These are phyloP conservation scores for Chaetoceros tenuissimus DNA, from an alignment of 108 stramenopile species.

Conservation along the genomic window DNA sequence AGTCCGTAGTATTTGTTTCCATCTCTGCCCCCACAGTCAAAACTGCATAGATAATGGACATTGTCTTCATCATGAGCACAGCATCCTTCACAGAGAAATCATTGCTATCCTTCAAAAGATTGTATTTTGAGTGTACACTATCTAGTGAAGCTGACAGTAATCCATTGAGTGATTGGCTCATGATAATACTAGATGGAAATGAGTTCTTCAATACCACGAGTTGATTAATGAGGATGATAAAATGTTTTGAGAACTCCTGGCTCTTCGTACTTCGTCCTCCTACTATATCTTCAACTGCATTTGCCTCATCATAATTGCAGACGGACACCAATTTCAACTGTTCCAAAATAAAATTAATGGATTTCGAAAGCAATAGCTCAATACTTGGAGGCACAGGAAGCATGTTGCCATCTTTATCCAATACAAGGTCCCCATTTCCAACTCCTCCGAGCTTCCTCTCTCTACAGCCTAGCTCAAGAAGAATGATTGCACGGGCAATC, in stretches of 20 bases:
- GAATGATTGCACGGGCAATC: slow-evolving; percentile 41
- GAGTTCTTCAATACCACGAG: slow-evolving; percentile 38
- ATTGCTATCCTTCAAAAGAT: not conserved
- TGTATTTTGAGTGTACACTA: not conserved
- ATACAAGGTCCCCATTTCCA: slow-evolving; percentile 76
- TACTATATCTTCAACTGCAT: slow-evolving; percentile 11
- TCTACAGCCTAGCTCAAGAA: slow-evolving; percentile 66
- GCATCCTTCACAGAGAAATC: slow-evolving; percentile 1
- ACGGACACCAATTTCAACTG: slow-evolving; percentile 30
- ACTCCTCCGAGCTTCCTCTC: slow-evolving; percentile 51
- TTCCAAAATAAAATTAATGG: slow-evolving; percentile 46
- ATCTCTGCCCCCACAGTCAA: slow-evolving; percentile 54
- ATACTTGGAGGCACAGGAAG: slow-evolving; percentile 69
- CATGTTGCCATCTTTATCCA: slow-evolving; percentile 41
- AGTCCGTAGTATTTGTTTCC: not conserved
- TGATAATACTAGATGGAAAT: slow-evolving; percentile 49
- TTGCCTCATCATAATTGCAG: slow-evolving; percentile 3
- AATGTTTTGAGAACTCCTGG: slow-evolving; percentile 22
- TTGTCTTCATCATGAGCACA: slow-evolving; percentile 12
- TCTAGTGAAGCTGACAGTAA: not conserved
- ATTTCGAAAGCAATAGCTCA: slow-evolving; percentile 52
- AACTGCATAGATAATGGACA: slow-evolving; percentile 47
- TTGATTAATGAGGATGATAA: slow-evolving; percentile 36
- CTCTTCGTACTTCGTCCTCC: slow-evolving; percentile 1
- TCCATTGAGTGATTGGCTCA: not conserved